phyloP scores from a whole-genome alignment of 331 rosid genomes.

The Pyrus hybrid region DNA sequence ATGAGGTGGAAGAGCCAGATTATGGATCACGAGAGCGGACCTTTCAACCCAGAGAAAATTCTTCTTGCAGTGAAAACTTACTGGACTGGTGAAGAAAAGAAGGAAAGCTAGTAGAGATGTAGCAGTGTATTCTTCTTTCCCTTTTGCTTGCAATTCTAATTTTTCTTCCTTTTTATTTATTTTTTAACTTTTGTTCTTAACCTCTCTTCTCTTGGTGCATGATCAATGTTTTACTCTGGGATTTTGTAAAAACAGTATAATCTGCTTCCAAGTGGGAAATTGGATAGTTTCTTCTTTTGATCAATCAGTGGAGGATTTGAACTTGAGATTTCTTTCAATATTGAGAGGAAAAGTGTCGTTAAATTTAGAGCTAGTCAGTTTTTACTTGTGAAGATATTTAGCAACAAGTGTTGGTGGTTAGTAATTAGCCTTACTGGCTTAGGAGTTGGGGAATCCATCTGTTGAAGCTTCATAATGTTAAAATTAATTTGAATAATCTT shows the following conservation, averaged over 20 bases:
- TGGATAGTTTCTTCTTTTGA: neutral
- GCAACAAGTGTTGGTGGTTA: neutral
- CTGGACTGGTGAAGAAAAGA: constrained; percentile 65
- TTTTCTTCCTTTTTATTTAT: neutral
- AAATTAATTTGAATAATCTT: neutral
- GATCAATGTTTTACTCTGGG: neutral
- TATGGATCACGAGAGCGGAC: constrained; percentile 90
- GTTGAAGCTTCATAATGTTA: neutral
- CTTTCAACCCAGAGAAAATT: too few species aligned
- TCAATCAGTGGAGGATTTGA: neutral
- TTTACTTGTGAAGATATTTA: neutral
- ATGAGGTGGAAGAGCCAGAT: constrained; percentile 86
- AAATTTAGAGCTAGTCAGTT: too few species aligned
- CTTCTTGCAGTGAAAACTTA: constrained; percentile 64
- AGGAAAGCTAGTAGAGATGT: constrained; percentile 20
- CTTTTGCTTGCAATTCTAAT: neutral
- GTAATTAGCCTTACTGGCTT: neutral
- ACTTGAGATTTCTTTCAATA: neutral
- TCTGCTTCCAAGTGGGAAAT: too few species aligned
- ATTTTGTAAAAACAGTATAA: neutral
- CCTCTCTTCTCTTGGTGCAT: neutral
- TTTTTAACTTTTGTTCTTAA: neutral
- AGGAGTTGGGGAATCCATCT: neutral
- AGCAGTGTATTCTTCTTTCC: neutral
- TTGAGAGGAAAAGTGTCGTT: neutral